Base-by-base conservation (phyloP, 352 stramenopile species). In the Phytophthora idaei region DNA sequence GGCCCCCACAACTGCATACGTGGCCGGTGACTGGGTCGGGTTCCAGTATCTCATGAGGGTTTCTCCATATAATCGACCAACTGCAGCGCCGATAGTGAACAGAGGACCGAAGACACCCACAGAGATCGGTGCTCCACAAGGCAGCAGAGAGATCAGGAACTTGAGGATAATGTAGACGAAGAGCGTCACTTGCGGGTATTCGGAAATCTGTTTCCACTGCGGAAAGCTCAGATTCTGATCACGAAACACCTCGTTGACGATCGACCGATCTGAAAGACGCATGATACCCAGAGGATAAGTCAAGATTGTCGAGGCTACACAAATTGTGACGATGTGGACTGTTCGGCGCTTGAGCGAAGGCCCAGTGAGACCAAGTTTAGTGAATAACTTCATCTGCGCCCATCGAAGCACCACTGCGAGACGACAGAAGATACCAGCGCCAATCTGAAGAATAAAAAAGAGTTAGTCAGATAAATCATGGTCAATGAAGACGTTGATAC, bases 1-100 rank as follows among this genome's bases (percentile, higher is more conserved):
- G 3, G 94, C 95, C 0, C 94, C 95, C 14, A 98, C 92, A 14
- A 98, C 85, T 0, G 93, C 90, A 47, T 97, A 98, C 17, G 87
- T 92, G 0, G 86, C 85, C 11, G 86, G 84, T 1, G 84, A 92
- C 55, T 94, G 84, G 2, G 79, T 83, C 15, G 85, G 81, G 44
- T 78, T 92, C 79, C 85, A 93, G 61, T 90, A 89, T 45, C 80
- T 85, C 73, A 90, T 87, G 1, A 97, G 71, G 4, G 85, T 88
- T 73, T 97, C 89, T 28, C 89, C 89, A 31, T 93, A 94, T 0
- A 95, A 57, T 15, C 87, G 70, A 1, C 89, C 89, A 2, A 95
- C 73, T 11, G 80, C 86, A 4, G 89, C 89, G 21, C 89, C 89
- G 17, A 94, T 90, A 4, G 85, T 90, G 52, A 97, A 95, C 8